Base-by-base conservation (phyloP, 164 flowering plant genomes). In the Kalanchoe fedtschenkoi region DNA sequence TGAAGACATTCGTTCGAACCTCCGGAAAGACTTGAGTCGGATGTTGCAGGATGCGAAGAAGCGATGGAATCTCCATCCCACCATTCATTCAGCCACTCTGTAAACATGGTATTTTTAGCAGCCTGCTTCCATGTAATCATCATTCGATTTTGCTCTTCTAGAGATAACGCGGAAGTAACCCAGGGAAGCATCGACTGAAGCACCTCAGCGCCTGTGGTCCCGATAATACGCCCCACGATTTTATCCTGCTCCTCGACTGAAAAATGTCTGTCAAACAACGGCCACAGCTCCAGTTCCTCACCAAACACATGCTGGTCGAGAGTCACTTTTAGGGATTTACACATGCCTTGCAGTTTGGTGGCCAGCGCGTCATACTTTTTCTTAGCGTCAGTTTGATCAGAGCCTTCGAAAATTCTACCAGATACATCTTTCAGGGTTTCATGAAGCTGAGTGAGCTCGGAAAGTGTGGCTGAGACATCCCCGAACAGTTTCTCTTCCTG, bases 41-140 rank as follows among this genome's bases (percentile, higher is more conserved):
- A 65, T 39, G 73, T 47, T 63, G 78, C 62, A 54, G 67, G 38
- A 43, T 69, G 75, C 15, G 72, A 35, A 55, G 81, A 62, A 44
- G 80, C 74, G 37, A 62, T 66, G 28, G 81, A 65, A 63, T 65
- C 66, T 72, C 81, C 90, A 65, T 84, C 83, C 96, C 97, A 92
- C 88, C 98, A 92, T 75, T 92, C 98, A 75, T 80, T 74, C 51
- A 92, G 96, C 98, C 98, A 92, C 72, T 92, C 98, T 62, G 77
- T 86, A 69, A 92, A 92, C 98, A 89, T 92, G 5, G 98, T 92
- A 68, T 92, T 92, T 70, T 81, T 89, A 4, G 98, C 82, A 47
- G 96, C 98, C 44, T 89, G 86, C 76, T 82, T 89, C 96, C 88
- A 88, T 9, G 91, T 84, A 69, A 84, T 91, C 96, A 92, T 88